Evolutionary conservation across 176 grass and related monocot species (phyloP), one percentile per base, ranked within the genome.

Genomic region (Oryza punctata): DNA sequence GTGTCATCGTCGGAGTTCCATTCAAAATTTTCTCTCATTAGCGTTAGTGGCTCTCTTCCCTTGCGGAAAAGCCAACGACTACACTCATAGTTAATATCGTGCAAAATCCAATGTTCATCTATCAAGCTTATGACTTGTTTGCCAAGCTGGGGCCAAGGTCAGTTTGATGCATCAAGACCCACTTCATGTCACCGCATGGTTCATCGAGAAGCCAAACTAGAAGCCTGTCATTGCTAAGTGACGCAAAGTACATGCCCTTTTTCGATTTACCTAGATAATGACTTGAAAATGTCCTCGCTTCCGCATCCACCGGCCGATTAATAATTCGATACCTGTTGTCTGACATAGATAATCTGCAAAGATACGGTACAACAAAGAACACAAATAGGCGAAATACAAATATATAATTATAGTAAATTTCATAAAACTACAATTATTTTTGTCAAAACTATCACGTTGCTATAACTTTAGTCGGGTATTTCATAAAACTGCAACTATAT

Each of bases 1-100:
- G 25, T 6, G 40, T 76, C 74, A 35, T 76, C 74, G 12, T 76
- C 50, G 23, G 50, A 76, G 29, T 76, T 15, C 50, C 73, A 76
- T 76, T 38, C 74, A 25, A 38, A 5, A 15, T 25, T 60, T 3
- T 37, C 73, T 37, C 33, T 12, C 30, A 2, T 10, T 11, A 41
- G 40, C 40, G 1, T 41, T 10, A 41, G 40, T 41, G 40, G 7
- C 40, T 35, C 23, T 35, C 11, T 23, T 37, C 0, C 29, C n/a
- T 60, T 11, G 33, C 2, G 18, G 30, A 13, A 37, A 8, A 5
- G 32, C 32, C 49, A 21, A 33, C 26, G 5, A n/a, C 9, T 18
- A 32, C 30, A 59, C 29, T 35, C 12, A 2, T 35, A 59, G 73
- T 59, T 75, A 23, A 75, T 57, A 35, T 33, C 28, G 57, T 75